These are phyloP conservation scores for Beauveria bassiana DNA, from an alignment of 2,329 filamentous ascomycete genomes.

Conservation along the genomic window DNA sequence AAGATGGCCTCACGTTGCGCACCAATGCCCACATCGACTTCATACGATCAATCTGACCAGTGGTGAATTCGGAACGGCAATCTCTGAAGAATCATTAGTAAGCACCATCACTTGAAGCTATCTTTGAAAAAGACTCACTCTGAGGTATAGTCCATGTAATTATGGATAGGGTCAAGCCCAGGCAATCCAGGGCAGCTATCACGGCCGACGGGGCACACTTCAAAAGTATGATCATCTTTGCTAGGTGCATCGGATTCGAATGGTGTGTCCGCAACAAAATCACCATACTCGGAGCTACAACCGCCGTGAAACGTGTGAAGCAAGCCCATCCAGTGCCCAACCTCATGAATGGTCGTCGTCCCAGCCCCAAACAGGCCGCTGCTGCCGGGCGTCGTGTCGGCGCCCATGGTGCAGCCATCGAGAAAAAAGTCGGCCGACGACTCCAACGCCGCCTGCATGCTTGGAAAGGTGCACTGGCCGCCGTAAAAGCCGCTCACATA, in stretches of 20 bases:
- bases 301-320: conserved; percentile 40
- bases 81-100: background rate
- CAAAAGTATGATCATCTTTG: background rate
- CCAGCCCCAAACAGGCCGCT: conserved; percentile 25
- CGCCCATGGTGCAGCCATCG: conserved; percentile 33
- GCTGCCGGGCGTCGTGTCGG: conserved; percentile 29
- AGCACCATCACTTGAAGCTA: background rate
- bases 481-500: conserved; percentile 27
- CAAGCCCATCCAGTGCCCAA: conserved; percentile 42
- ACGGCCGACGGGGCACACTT: conserved; percentile 29
- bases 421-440: conserved; percentile 22
- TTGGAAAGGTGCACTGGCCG: conserved; percentile 41
- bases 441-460: conserved; percentile 17
- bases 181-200: conserved; percentile 26
- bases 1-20: conserved; percentile 21
- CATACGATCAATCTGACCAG: background rate
- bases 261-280: conserved; percentile 9
- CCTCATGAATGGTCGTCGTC: conserved; percentile 31
- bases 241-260: background rate
- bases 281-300: conserved; percentile 28
- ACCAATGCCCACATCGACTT: background rate
- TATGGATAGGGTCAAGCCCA: conserved; percentile 29
- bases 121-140: background rate
- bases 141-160: conserved; percentile 31
- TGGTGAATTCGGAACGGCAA: background rate